Conservation (phyloP, 352 stramenopile species). For the Phytophthora meadii region DNA sequence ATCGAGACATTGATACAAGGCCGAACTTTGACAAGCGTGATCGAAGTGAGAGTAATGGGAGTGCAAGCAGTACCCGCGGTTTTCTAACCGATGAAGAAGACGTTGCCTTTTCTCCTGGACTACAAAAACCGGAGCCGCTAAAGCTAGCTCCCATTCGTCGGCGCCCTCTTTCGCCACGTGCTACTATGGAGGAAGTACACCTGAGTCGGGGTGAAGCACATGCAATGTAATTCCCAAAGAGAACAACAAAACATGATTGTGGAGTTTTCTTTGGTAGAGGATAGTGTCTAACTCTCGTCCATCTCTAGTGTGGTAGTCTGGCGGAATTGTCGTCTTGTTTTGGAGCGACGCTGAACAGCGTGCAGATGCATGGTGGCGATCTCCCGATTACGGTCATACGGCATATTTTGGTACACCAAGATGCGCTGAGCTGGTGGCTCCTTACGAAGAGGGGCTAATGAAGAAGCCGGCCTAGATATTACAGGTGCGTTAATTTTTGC, state of each 20-base stretch:
- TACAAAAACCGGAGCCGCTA: background rate
- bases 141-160: constrained; percentile 28
- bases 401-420: constrained; percentile 28
- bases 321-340: constrained; percentile 38
- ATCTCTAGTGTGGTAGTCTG: constrained; percentile 37
- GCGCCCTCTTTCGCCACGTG: constrained; percentile 16
- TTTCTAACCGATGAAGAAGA: constrained; percentile 27
- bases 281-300: constrained; percentile 28
- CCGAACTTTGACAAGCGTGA: constrained; percentile 19
- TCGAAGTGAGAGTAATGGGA: constrained; percentile 50
- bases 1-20: constrained; percentile 15
- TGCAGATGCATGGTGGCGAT: constrained; percentile 66
- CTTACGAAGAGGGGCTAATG: constrained; percentile 26
- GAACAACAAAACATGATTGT: background rate
- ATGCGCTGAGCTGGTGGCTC: constrained; percentile 15
- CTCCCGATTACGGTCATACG: constrained; percentile 66
- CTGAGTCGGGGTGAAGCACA: constrained; percentile 8
- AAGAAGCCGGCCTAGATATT: constrained; percentile 10
- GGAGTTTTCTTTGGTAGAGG: background rate
- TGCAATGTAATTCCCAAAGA: constrained; percentile 2
- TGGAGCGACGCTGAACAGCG: constrained; percentile 63
- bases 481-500: background rate
- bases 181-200: constrained; percentile 21
- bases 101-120: constrained; percentile 4
- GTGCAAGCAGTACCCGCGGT: constrained; percentile 42